These are phyloP conservation scores for Cytospora paraplurivora DNA, from an alignment of 2,329 filamentous ascomycete species.

Conservation along the genomic window DNA sequence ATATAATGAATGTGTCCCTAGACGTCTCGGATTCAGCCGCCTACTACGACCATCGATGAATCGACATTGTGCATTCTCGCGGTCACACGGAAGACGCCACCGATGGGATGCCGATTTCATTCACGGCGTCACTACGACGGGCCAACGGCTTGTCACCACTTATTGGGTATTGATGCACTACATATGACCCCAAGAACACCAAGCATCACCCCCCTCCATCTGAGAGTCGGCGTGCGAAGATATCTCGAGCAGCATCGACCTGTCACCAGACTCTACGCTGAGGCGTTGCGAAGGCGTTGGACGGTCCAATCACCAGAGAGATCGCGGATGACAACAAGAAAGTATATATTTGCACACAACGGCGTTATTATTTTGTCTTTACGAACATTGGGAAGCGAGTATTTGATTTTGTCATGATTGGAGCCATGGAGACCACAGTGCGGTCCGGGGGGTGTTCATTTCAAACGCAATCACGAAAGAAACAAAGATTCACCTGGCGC, in stretches of 20 bases:
- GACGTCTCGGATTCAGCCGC: not conserved
- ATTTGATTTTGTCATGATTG: slow-evolving; percentile 3
- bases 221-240: not conserved
- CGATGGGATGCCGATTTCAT: not conserved
- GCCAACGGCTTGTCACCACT: not conserved
- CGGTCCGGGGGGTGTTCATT: not conserved
- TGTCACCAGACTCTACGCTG: not conserved
- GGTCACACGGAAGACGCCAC: not conserved
- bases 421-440: slow-evolving; percentile 1
- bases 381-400: not conserved
- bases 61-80: not conserved
- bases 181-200: not conserved
- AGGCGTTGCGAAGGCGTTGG: not conserved
- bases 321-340: not conserved
- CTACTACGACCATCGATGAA: not conserved
- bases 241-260: not conserved
- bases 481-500: not conserved
- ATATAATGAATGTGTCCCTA: not conserved
- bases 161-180: not conserved
- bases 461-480: slow-evolving; percentile 8
- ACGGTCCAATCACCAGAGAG: not conserved
- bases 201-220: not conserved
- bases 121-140: not conserved
- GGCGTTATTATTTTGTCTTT: not conserved
- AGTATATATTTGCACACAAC: not conserved